These are phyloP conservation scores for Phtheirospermum japonicum DNA, from an alignment of 257 asterid genomes.

Conservation along the genomic window DNA sequence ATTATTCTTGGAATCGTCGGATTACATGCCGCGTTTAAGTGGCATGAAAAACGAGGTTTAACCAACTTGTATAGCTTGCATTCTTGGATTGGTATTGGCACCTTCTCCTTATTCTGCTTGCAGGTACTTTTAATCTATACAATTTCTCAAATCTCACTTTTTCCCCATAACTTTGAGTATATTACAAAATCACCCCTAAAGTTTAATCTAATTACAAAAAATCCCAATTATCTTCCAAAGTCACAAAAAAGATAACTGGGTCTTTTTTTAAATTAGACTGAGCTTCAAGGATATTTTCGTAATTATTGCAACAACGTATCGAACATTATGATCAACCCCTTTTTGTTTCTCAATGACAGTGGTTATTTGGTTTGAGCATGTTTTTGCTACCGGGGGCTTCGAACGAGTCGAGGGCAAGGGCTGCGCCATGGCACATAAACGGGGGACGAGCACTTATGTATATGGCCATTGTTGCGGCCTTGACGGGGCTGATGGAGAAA, in stretches of 20 bases:
- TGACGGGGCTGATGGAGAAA: constrained; percentile 76
- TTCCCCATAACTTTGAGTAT: neutral
- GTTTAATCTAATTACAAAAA: too few relatives aligned
- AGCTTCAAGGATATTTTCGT: neutral
- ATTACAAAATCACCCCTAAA: neutral
- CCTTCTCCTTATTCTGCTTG: constrained; percentile 61
- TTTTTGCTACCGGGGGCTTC: constrained; percentile 46
- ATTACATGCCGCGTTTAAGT: constrained; percentile 70
- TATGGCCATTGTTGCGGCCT: constrained; percentile 68
- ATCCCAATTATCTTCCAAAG: too few relatives aligned
- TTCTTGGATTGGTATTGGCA: constrained; percentile 83
- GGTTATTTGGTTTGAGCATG: constrained; percentile 49
- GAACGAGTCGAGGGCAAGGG: constrained; percentile 32
- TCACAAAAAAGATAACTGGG: neutral
- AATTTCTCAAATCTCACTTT: neutral
- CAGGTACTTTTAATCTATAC: constrained; percentile 43
- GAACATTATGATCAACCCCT: neutral
- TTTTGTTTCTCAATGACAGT: constrained; percentile 34
- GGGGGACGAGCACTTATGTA: constrained; percentile 54
- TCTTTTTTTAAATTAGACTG: neutral
- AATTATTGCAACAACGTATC: neutral
- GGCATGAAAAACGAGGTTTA: constrained; percentile 39
- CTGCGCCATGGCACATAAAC: constrained; percentile 52
- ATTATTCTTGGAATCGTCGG: constrained; percentile 48
- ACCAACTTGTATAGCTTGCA: constrained; percentile 55